These are phyloP conservation scores for Carex scoparia DNA, from an alignment of 176 grass and related monocot species.

Conservation along the genomic window DNA sequence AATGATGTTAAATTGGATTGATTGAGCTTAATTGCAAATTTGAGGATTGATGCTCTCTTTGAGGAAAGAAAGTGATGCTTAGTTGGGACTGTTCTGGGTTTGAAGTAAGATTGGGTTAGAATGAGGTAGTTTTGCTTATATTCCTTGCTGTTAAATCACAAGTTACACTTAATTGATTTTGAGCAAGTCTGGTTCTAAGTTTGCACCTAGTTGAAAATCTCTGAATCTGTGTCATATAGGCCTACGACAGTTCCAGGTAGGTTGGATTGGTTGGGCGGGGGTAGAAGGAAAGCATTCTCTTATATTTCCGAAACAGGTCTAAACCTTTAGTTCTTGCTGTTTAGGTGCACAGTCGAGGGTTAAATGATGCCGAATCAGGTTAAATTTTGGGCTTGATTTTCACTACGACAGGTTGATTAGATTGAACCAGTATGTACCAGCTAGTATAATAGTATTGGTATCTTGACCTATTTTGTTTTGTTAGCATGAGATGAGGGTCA, in stretches of 20 bases:
- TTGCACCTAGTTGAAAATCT: background rate
- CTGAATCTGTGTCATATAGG: background rate
- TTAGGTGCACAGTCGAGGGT: background rate
- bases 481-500: background rate
- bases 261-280: background rate
- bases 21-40: background rate
- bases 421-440: background rate
- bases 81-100: background rate
- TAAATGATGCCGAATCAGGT: background rate
- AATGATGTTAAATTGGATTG: slow-evolving; percentile 26
- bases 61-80: background rate
- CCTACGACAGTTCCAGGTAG: background rate
- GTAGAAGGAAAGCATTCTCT: background rate
- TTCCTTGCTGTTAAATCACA: background rate
- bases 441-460: background rate
- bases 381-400: background rate
- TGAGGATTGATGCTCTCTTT: background rate
- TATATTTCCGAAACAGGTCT: background rate
- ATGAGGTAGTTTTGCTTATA: background rate
- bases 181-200: background rate
- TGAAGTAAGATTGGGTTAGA: background rate
- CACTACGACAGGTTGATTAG: background rate
- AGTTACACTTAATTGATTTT: background rate
- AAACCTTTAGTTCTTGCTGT: background rate
- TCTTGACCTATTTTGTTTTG: background rate